Evolutionary conservation across 2,329 filamentous ascomycete genomes (phyloP).

Genomic region (Fusarium pseudograminearum): DNA sequence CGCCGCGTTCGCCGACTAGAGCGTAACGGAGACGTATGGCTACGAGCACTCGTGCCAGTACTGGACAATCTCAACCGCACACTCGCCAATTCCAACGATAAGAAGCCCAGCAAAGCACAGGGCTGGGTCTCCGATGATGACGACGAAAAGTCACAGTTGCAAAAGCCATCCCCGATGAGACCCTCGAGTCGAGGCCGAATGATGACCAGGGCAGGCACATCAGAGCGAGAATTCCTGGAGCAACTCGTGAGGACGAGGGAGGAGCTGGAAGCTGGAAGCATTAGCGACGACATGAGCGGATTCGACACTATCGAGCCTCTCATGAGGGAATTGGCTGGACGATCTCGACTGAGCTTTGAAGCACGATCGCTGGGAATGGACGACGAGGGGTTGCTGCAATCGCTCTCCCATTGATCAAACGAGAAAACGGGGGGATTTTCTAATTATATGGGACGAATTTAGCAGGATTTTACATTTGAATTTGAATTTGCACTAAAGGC

Average conservation of each 20-base stretch:
- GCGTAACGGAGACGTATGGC: conserved; percentile 60
- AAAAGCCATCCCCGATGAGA: conserved; percentile 18
- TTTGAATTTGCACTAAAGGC: background rate
- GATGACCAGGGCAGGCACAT: conserved; percentile 45
- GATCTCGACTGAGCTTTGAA: conserved; percentile 46
- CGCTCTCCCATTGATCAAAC: conserved; percentile 25
- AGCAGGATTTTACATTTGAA: background rate
- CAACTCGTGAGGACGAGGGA: conserved; percentile 46
- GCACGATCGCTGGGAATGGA: conserved; percentile 46
- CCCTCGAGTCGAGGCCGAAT: conserved; percentile 40
- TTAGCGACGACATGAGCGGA: conserved; percentile 51
- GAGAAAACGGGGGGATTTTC: background rate
- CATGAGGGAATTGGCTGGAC: conserved; percentile 58
- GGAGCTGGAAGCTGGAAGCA: conserved; percentile 44
- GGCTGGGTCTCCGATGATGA: conserved; percentile 50
- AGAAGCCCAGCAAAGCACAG: conserved; percentile 33
- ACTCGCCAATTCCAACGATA: conserved; percentile 44
- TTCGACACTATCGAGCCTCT: conserved; percentile 59
- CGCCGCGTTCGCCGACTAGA: conserved; percentile 60
- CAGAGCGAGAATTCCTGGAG: conserved; percentile 49
- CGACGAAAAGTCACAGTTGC: conserved; percentile 38
- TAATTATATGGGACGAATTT: background rate
- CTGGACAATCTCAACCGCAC: conserved; percentile 59
- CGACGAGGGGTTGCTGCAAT: conserved; percentile 34
- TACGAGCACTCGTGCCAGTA: conserved; percentile 59